A percentile compares a stretch with the other conserved stretches of the same genome.
phyloP scores from a whole-genome alignment of 129 eudicot species.

The Artemisia argyi region DNA sequence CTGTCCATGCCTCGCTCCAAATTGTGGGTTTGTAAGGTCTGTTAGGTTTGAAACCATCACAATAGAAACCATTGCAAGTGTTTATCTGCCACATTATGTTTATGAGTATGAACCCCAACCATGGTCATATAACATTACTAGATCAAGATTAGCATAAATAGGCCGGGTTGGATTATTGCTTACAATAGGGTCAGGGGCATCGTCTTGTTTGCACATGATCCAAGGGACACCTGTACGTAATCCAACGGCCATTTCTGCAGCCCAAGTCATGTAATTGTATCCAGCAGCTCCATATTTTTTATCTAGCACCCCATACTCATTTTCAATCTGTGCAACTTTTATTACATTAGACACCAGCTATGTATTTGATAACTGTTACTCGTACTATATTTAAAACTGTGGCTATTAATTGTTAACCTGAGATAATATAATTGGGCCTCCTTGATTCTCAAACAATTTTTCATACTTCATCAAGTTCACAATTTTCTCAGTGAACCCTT shows the following conservation, averaged over 20 bases:
- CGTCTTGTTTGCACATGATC: constrained; percentile 96
- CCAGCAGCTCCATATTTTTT: constrained; percentile 66
- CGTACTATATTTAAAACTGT: too few relatives aligned
- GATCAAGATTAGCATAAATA: neutral
- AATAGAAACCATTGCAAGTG: constrained; percentile 96
- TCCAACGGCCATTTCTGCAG: constrained; percentile 89
- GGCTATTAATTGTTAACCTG: constrained; percentile 45
- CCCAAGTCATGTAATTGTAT: constrained; percentile 80
- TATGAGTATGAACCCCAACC: neutral
- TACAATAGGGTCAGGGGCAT: constrained; percentile 96
- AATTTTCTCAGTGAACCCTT: constrained; percentile 69
- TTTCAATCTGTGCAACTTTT: constrained; percentile 65
- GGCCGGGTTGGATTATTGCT: constrained; percentile 30
- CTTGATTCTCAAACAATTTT: constrained; percentile 72
- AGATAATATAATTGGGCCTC: constrained; percentile 85
- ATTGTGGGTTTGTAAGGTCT: constrained; percentile 81
- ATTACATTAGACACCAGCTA: neutral
- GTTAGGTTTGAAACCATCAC: constrained; percentile 82
- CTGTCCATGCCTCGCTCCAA: constrained; percentile 99
- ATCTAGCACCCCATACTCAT: constrained; percentile 81
- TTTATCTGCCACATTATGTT: constrained; percentile 56
- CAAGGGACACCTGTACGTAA: constrained; percentile 92
- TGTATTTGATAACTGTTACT: too few relatives aligned
- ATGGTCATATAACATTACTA: constrained; percentile 2
- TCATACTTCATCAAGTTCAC: constrained; percentile 73